phyloP scores from a whole-genome alignment of 129 eudicot species.

The Artemisia annua region DNA sequence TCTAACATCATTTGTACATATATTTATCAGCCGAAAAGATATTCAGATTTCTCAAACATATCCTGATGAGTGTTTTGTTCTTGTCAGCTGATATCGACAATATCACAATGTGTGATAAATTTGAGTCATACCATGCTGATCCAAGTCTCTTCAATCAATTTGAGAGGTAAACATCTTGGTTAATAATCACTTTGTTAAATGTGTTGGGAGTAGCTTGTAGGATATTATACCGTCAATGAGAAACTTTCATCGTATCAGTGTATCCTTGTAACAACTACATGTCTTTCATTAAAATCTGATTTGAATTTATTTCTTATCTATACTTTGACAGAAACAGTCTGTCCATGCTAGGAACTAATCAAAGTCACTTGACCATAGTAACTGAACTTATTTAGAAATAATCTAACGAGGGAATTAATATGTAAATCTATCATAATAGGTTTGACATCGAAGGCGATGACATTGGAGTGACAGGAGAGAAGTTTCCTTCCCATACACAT shows the following conservation, averaged over 20 bases:
- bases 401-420: neutral
- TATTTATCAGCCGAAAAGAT: no score
- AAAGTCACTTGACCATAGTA: neutral
- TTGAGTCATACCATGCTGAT: no score
- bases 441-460: constrained; percentile 84
- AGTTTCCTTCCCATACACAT: constrained; percentile 43
- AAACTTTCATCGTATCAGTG: neutral
- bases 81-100: no score
- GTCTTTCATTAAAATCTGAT: neutral
- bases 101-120: no score
- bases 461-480: constrained; percentile 58
- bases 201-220: no score
- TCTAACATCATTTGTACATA: no score
- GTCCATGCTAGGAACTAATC: neutral
- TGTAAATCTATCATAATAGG: constrained; percentile 41
- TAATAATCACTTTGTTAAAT: no score
- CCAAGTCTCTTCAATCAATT: no score
- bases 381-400: constrained; percentile 8
- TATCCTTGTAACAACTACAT: neutral
- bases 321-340: neutral
- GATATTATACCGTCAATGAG: no score
- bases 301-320: neutral
- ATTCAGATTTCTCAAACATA: no score
- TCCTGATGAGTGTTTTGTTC: no score
- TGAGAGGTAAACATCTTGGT: no score